phyloP scores from a whole-genome alignment of 306 rosid species.

The Begonia peltatifolia region DNA sequence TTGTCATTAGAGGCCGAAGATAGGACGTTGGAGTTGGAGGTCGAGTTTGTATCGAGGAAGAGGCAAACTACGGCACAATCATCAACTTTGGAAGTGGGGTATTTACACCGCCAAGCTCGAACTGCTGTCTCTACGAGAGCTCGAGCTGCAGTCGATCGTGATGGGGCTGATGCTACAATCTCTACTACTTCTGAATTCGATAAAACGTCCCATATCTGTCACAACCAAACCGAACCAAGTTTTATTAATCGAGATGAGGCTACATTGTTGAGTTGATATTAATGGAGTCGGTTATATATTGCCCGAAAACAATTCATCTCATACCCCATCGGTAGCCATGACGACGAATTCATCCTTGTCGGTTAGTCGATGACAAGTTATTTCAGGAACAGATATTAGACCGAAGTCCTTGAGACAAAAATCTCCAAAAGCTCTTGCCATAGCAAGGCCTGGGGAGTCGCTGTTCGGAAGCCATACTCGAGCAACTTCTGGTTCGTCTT shows the following conservation, averaged over 20 bases:
- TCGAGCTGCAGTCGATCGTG: slow-evolving; percentile 62
- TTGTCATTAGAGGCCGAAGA: slow-evolving; percentile 36
- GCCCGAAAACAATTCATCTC: not conserved
- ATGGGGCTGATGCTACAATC: slow-evolving; percentile 55
- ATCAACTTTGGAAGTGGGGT: slow-evolving; percentile 91
- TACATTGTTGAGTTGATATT: not conserved
- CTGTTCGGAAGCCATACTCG: slow-evolving; percentile 93
- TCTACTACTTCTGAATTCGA: slow-evolving; percentile 92
- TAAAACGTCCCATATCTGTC: slow-evolving; percentile 93
- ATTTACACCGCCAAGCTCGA: slow-evolving; percentile 68
- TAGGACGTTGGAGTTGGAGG: too few species aligned
- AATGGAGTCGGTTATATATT: too few species aligned
- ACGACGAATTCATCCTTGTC: slow-evolving; percentile 78
- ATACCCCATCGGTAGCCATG: slow-evolving; percentile 96
- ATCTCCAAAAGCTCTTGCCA: slow-evolving; percentile 99
- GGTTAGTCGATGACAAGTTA: slow-evolving; percentile 49
- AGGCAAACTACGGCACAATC: slow-evolving; percentile 96
- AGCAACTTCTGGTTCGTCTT: slow-evolving; percentile 90
- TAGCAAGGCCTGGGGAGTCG: slow-evolving; percentile 97
- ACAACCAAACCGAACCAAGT: slow-evolving; percentile 2
- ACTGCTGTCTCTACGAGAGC: slow-evolving; percentile 78
- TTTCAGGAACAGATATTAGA: slow-evolving; percentile 83
- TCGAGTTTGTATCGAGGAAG: slow-evolving; percentile 44
- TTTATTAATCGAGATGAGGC: slow-evolving; percentile 6
- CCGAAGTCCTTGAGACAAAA: slow-evolving; percentile 97